Evolutionary conservation across 768 basidiomycete species (phyloP), one percentile per base, ranked within the genome.

Genomic region (Solioccasus polychromus): DNA sequence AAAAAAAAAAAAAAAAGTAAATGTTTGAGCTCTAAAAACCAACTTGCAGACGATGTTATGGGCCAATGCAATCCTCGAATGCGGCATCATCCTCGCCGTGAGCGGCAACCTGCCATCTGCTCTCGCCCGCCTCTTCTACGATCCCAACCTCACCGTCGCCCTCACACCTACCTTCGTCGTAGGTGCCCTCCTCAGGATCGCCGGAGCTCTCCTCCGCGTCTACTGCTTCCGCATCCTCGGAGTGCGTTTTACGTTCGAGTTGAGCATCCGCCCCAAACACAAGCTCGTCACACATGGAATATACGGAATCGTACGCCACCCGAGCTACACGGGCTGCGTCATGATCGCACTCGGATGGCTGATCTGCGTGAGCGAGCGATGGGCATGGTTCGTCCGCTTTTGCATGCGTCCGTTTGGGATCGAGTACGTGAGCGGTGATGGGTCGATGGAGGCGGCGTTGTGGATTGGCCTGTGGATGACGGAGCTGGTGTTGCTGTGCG

Each of bases 171-270:
- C 35, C 37, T 57, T 53, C 8, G 22, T 59, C 34, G 19, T 24
- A 1, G 54, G 59, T 15, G 37, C 31, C 2, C 2, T 42, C n/a
- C 32, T 52, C 45, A 29, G 8, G 1, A 18, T 56, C 35, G 0
- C 39, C 0, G 54, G 60, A 9, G 20, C 42, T 11, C 19, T 44
- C 23, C 42, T 66, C 30, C 59, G 61, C 22, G 19, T 31, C 0
- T 14, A 39, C 35, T 61, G 60, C 35, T 62, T 38, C 40, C 53
- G 7, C 38, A 9, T 39, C 11, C 62, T 65, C 35, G 65, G 65
- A 8, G 2, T 22, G 0, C 29, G n/a, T 30, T 65, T 64, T 28
- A 66, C 58, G 3, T 60, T 60, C n/a, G 55, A 66, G 8, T 53
- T 66, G 12, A 40, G 49, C 25, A 49, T 64, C 37, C 55, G 47